Conservation (phyloP, 768 basidiomycete genomes). For the Holtermanniella nyarrowii region DNA sequence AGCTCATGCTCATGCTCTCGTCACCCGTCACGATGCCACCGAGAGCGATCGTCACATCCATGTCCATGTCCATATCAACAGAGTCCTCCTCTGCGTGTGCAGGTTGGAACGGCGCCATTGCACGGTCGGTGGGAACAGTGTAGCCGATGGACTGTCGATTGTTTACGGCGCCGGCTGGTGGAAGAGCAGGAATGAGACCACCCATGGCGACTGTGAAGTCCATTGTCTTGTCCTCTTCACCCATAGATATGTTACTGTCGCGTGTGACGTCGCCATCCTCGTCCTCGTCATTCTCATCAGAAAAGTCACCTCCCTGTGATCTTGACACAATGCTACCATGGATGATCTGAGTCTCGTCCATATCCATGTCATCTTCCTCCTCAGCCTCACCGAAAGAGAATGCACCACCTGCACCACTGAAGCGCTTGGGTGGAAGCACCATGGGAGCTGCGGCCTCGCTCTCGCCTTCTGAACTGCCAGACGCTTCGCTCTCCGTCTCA, state of each 20-base stretch:
- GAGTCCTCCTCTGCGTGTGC: slow-evolving; percentile 9
- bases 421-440: not conserved
- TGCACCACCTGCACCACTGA: not conserved
- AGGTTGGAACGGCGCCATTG: slow-evolving; percentile 6
- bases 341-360: slow-evolving; percentile 34
- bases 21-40: slow-evolving; percentile 35
- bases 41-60: slow-evolving; percentile 41
- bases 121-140: slow-evolving; percentile 21
- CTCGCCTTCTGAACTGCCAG: slow-evolving; percentile 8
- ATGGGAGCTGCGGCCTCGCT: not conserved
- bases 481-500: slow-evolving; percentile 23
- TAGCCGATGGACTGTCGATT: slow-evolving; percentile 34
- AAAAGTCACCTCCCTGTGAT: slow-evolving; percentile 1
- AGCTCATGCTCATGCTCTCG: slow-evolving; percentile 16
- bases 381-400: slow-evolving; percentile 9
- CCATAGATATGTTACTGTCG: slow-evolving; percentile 6
- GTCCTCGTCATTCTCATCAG: slow-evolving; percentile 9
- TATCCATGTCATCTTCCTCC: slow-evolving; percentile 30
- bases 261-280: slow-evolving; percentile 1
- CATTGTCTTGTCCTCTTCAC: slow-evolving; percentile 29
- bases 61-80: slow-evolving; percentile 29
- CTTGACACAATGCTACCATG: slow-evolving; percentile 25
- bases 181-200: slow-evolving; percentile 31
- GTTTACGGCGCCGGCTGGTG: slow-evolving; percentile 31
- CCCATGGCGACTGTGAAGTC: slow-evolving; percentile 42